Evolutionary conservation across 805 yeast genomes (phyloP).

Genomic region (Cyberlindnera samutprakarnensis): DNA sequence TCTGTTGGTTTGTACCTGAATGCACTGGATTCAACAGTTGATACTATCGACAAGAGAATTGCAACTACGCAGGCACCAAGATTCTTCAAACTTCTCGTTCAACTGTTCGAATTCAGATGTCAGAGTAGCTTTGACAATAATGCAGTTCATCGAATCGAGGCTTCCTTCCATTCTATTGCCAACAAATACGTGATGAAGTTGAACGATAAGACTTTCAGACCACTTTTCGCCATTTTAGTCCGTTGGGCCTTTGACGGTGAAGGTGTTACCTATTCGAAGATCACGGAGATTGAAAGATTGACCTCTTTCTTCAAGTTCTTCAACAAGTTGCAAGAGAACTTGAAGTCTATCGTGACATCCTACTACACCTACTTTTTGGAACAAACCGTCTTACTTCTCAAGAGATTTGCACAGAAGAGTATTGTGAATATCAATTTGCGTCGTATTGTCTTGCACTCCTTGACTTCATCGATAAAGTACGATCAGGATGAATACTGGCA

Average conservation of each 20-base stretch:
- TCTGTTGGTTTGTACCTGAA: constrained; percentile 67
- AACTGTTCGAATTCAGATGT: constrained; percentile 64
- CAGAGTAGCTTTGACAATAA: constrained; percentile 55
- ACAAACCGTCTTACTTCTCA: constrained; percentile 50
- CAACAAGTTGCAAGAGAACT: constrained; percentile 73
- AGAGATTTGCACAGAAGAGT: constrained; percentile 34
- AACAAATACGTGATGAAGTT: constrained; percentile 78
- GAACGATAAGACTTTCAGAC: constrained; percentile 91
- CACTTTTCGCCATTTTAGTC: constrained; percentile 76
- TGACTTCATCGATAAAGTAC: constrained; percentile 75
- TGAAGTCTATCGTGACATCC: constrained; percentile 81
- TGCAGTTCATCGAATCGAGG: constrained; percentile 74
- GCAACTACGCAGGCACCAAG: constrained; percentile 63
- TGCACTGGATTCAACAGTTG: constrained; percentile 58
- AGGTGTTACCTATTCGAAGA: constrained; percentile 40
- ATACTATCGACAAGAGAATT: constrained; percentile 60
- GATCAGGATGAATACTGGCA: constrained; percentile 97
- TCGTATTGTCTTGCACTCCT: constrained; percentile 64
- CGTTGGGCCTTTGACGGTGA: constrained; percentile 92
- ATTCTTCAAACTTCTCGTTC: constrained; percentile 62
- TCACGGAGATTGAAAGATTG: constrained; percentile 49
- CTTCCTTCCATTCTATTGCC: constrained; percentile 65
- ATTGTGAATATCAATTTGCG: constrained; percentile 49
- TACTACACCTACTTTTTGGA: constrained; percentile 85
- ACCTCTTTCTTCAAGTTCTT: constrained; percentile 79